Conservation (phyloP, 2,329 filamentous ascomycete species). For the Thielaviopsis euricoi region DNA sequence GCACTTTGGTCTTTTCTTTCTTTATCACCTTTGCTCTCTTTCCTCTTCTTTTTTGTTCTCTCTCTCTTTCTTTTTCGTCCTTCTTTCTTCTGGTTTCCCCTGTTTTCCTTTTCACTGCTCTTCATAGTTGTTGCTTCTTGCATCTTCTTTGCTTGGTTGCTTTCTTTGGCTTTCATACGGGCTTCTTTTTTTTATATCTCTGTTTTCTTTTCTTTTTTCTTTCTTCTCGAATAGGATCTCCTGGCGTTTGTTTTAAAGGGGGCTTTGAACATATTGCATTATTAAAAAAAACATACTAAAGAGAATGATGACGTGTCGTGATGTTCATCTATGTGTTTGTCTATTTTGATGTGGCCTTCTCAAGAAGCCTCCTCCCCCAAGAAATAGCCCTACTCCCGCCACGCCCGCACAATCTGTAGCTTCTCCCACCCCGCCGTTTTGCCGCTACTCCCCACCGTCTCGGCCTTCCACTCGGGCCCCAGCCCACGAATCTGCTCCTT, state of each 20-base stretch:
- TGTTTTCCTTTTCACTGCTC: background rate
- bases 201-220: background rate
- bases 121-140: background rate
- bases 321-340: background rate
- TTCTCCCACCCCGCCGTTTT: conserved; percentile 90
- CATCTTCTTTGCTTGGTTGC: background rate
- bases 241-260: conserved; percentile 1
- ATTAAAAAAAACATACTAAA: conserved; percentile 19
- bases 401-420: conserved; percentile 75
- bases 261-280: conserved; percentile 15
- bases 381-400: conserved; percentile 33
- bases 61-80: background rate
- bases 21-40: background rate
- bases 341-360: background rate
- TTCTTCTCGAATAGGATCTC: conserved; percentile 1
- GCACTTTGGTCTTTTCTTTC: background rate
- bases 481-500: conserved; percentile 43
- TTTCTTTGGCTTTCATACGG: background rate
- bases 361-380: too few species aligned
- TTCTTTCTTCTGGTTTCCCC: background rate
- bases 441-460: conserved; percentile 68
- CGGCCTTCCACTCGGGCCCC: conserved; percentile 46
- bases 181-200: background rate
- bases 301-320: conserved; percentile 14
- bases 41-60: background rate